A percentile compares a stretch with the other conserved stretches of the same genome.
These are phyloP conservation scores for Mortierella antarctica DNA, from an alignment of 192 early-diverging fungal species.

Conservation along the genomic window DNA sequence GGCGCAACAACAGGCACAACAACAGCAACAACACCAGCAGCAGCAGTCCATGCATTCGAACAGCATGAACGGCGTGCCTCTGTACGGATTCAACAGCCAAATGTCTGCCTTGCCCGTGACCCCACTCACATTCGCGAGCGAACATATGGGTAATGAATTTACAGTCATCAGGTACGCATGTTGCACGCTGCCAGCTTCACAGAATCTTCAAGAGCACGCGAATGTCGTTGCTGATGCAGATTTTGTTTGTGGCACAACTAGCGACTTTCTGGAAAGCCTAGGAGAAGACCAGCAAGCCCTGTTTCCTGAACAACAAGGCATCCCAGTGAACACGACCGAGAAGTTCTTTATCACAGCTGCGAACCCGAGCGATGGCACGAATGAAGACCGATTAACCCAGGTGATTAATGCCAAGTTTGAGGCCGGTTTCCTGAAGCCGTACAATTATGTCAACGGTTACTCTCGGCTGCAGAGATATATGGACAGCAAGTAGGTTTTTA, in stretches of 20 bases:
- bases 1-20: slow-evolving; percentile 24
- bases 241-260: slow-evolving; percentile 49
- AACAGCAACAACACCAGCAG: slow-evolving; percentile 22
- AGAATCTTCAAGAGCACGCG: slow-evolving; percentile 23
- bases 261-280: slow-evolving; percentile 68
- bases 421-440: slow-evolving; percentile 93
- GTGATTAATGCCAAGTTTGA: slow-evolving; percentile 97
- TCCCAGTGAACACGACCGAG: slow-evolving; percentile 71
- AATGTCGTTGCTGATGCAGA: slow-evolving; percentile 7
- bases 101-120: slow-evolving; percentile 44
- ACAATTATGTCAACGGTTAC: slow-evolving; percentile 96
- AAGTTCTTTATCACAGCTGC: slow-evolving; percentile 93
- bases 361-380: slow-evolving; percentile 87
- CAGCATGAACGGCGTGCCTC: not conserved
- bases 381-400: slow-evolving; percentile 89
- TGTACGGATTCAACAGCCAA: slow-evolving; percentile 39
- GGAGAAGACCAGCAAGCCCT: slow-evolving; percentile 40
- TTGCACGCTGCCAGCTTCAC: not conserved
- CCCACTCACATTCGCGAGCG: slow-evolving; percentile 80
- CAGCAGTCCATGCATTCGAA: slow-evolving; percentile 11
- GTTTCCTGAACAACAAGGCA: slow-evolving; percentile 34
- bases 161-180: slow-evolving; percentile 69
- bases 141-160: slow-evolving; percentile 84
- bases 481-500: slow-evolving; percentile 74
- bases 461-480: slow-evolving; percentile 89